A percentile compares a stretch with the other conserved stretches of the same genome.
Evolutionary conservation across 495 filamentous ascomycete species (phyloP).

Genomic region (Usnea hakonensis): DNA sequence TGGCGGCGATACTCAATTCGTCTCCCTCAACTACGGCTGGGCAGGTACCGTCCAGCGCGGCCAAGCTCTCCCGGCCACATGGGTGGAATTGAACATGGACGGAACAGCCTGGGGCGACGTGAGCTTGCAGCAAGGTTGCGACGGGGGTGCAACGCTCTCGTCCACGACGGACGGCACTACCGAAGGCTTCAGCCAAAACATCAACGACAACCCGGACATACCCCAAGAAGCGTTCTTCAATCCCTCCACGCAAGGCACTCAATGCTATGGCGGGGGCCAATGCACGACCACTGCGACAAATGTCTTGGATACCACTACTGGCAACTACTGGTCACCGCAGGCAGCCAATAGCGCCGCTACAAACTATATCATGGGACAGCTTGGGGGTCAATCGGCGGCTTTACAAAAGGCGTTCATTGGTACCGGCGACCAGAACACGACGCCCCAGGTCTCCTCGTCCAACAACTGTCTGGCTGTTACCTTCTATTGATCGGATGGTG

Average conservation of each 20-base stretch:
- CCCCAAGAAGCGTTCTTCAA: not conserved
- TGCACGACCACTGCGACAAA: not conserved
- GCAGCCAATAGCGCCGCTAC: not conserved
- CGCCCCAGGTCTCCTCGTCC: not conserved
- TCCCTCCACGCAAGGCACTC: not conserved
- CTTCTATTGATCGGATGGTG: not conserved
- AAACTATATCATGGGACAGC: not conserved
- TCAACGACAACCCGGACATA: not conserved
- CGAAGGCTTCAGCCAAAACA: not conserved
- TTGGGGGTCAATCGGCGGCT: not conserved
- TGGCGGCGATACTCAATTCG: not conserved
- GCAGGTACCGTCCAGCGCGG: not conserved
- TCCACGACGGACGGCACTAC: not conserved
- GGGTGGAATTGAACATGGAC: not conserved
- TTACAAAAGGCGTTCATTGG: constrained; percentile 2
- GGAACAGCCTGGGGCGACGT: not conserved
- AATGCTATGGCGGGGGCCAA: not conserved
- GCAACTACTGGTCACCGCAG: not conserved
- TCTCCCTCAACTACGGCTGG: not conserved
- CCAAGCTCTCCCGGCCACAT: not conserved
- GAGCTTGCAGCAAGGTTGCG: constrained; percentile 1
- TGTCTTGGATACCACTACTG: not conserved
- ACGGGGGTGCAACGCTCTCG: not conserved
- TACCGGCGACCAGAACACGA: not conserved
- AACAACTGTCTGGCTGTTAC: not conserved